phyloP scores from a whole-genome alignment of 2,329 filamentous ascomycete genomes.

The Pyrenophora graminea region DNA sequence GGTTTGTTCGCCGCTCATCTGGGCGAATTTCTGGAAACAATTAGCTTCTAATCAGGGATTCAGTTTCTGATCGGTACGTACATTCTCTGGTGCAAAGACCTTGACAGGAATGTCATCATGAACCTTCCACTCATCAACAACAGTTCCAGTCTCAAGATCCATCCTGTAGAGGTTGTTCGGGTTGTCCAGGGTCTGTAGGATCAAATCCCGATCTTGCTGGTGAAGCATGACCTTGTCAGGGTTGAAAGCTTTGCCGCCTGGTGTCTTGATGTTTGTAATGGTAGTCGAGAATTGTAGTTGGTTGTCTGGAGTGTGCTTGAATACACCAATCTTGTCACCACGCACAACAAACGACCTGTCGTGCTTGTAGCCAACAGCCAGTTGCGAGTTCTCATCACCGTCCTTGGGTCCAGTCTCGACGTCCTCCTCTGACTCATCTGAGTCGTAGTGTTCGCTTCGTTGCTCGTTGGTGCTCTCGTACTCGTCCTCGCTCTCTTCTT shows the following conservation, averaged over 20 bases:
- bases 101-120: conserved; percentile 94
- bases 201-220: conserved; percentile 85
- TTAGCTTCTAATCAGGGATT: conserved; percentile 22
- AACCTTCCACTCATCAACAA: conserved; percentile 98
- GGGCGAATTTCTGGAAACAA: conserved; percentile 78
- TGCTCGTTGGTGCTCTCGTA: conserved; percentile 67
- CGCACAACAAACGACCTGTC: conserved; percentile 96
- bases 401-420: conserved; percentile 69
- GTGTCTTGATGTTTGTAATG: conserved; percentile 93
- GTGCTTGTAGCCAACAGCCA: conserved; percentile 96
- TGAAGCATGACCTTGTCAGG: conserved; percentile 98
- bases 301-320: conserved; percentile 93
- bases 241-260: conserved; percentile 78
- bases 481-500: conserved; percentile 65
- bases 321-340: conserved; percentile 97
- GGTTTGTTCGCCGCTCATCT: conserved; percentile 93
- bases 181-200: conserved; percentile 79
- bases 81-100: conserved; percentile 88
- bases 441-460: conserved; percentile 73
- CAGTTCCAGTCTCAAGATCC: conserved; percentile 97
- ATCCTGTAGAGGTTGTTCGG: conserved; percentile 93
- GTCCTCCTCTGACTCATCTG: conserved; percentile 80
- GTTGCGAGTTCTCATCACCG: conserved; percentile 85
- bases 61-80: conserved; percentile 41
- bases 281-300: conserved; percentile 95